Base-by-base conservation (phyloP, 2,329 filamentous ascomycete genomes). In the Nigrospora osmanthi region DNA sequence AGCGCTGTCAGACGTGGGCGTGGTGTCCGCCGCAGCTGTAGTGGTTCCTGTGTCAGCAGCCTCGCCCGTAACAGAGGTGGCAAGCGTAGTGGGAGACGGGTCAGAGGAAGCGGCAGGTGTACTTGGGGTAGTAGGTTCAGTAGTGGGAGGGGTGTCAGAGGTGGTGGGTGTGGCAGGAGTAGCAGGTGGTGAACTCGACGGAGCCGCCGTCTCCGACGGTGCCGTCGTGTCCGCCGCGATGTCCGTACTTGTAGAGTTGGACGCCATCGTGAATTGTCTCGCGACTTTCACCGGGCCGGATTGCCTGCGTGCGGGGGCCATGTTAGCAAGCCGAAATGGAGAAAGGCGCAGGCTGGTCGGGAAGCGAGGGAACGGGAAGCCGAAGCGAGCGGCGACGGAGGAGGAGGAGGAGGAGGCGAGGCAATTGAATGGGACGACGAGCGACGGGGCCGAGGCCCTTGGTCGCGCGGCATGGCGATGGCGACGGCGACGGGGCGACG, bases 231-330 rank as follows among this genome's bases (percentile, higher is more conserved):
- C 43, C 30, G 23, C 40, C 15, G 15, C 39, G 38, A 36, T 45
- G 38, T 40, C 43, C 43, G 47, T 48, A 46, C 47, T 48, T 45
- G 43, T 46, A 46, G 40, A 19, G 43, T 48, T 48, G 30, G 46
- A 48, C 46, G 47, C 46, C 47, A 48, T 48, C 40, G 40, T 44
- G 43, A 48, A 46, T 41, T 48, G 47, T 42, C 47, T 46, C 38
- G 40, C 47, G 33, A 35, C 44, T 17, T 43, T 46, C 47, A 48
- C 36, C 35, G 36, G 35, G 30, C 37, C 43, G 32, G 34, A 44
- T 36, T 43, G 47, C 37, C 47, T 48, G 44, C 16, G 34, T 28
- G 13, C 31, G 36, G 47, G 37, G 35, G 36, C 42, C 43, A 46
- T 46, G 42, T 46, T 43, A 48, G 43, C 40, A 19, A 17, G 34